Evolutionary conservation across 371 early-diverging fungal species (phyloP).

Genomic region (Mucor mucedo): DNA sequence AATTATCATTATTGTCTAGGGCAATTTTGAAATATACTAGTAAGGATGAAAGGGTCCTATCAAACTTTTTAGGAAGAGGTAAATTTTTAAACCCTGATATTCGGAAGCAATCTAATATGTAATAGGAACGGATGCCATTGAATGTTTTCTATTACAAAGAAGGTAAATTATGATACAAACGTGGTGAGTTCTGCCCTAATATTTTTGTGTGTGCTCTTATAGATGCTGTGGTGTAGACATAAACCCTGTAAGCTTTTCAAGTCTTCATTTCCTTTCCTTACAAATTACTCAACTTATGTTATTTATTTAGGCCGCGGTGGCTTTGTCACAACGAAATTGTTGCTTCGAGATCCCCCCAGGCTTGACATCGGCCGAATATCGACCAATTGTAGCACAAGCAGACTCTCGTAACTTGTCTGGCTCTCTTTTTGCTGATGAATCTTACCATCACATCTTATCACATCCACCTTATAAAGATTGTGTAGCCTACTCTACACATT

Average conservation of each 20-base stretch:
- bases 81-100: neutral
- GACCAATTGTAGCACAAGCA: constrained; percentile 83
- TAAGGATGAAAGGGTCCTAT: constrained; percentile 79
- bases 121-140: constrained; percentile 88
- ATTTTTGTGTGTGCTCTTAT: constrained; percentile 2
- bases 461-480: constrained; percentile 97
- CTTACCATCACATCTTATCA: constrained; percentile 85
- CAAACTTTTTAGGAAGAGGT: constrained; percentile 91
- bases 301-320: constrained; percentile 69
- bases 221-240: constrained; percentile 88
- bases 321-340: constrained; percentile 84
- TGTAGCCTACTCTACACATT: constrained; percentile 74
- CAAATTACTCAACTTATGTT: neutral
- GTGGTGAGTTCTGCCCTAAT: neutral
- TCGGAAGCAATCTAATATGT: neutral
- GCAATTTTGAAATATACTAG: constrained; percentile 77
- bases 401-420: constrained; percentile 73
- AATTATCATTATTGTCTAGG: constrained; percentile 33
- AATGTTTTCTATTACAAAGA: constrained; percentile 81
- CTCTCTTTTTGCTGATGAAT: constrained; percentile 62
- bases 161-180: constrained; percentile 47
- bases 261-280: neutral
- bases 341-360: constrained; percentile 80
- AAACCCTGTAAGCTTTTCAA: constrained; percentile 67
- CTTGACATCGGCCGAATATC: constrained; percentile 74